Base-by-base conservation (phyloP, 495 filamentous ascomycete genomes). In the Parathielavia hyrcaniae region DNA sequence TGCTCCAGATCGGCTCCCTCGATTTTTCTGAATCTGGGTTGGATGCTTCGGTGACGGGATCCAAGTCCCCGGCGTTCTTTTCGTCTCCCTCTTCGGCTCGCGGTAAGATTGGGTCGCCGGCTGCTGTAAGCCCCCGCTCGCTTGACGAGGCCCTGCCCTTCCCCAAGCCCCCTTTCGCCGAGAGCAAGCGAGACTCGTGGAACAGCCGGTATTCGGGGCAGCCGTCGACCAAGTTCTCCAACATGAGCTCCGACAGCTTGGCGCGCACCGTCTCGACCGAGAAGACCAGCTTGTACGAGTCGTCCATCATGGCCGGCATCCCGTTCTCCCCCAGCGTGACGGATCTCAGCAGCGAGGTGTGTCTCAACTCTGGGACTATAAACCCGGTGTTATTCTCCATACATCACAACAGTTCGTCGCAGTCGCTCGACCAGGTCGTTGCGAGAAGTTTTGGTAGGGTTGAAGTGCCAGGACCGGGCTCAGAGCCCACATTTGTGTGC, bases 401-500 rank as follows among this genome's bases (percentile, higher is more conserved):
- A 17, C 39, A 46, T 4, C 20, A 41, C 40, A 61, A 53, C 26
- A 16, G 20, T 0, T 57, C 47, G 9, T 30, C 41, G n/a, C 47
- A 56, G 11, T 46, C 36, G 20, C 55, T 51, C 19, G 53, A 61
- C 17, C 60, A 54, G 50, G 20, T 44, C 19, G 12, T 47, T 32
- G 20, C 30, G 32, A 34, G 46, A n/a, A 30, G 38, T 45, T 26
- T 39, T 10, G 38, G 16, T 12, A 30, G 40, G 17, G 32, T 23
- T 13, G 45, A 57, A 17, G 35, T 10, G 36, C 55, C 38, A 11
- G 55, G 12, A 7, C 16, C 22, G n/a, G 23, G 22, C 47, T 20
- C 32, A 1, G 57, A 53, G 14, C 32, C 50, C 2, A 53, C 53
- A 9, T 64, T 69, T 60, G 83, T 90, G 20, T 95, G 90, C 67